Percentiles rank a stretch among this genome's conserved stretches.
Evolutionary conservation across 2,329 filamentous ascomycete genomes (phyloP).

Genomic region (Aureobasidium sp.): DNA sequence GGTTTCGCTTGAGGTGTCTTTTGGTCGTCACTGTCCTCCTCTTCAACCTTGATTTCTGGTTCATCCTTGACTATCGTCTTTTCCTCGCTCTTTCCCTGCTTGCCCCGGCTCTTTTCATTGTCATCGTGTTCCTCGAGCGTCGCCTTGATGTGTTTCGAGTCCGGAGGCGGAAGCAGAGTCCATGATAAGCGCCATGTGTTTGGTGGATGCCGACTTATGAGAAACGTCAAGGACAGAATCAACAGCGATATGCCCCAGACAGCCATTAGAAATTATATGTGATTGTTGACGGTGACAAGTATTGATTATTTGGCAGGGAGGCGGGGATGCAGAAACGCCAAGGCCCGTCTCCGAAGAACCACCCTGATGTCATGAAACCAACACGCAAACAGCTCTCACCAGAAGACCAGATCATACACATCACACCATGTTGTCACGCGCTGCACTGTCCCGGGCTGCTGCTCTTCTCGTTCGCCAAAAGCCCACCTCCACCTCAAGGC

Average conservation of each 20-base stretch:
- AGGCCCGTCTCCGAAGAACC: background rate
- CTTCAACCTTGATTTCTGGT: background rate
- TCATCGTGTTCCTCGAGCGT: background rate
- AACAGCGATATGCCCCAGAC: conserved; percentile 32
- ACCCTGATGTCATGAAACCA: conserved; percentile 8
- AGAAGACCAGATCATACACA: background rate
- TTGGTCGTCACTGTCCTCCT: conserved; percentile 12
- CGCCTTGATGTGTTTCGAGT: background rate
- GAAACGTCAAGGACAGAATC: conserved; percentile 30
- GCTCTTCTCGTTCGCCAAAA: conserved; percentile 13
- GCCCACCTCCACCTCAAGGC: conserved; percentile 10
- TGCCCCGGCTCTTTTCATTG: background rate
- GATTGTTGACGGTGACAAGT: too few relatives aligned
- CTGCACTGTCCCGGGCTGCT: conserved; percentile 15
- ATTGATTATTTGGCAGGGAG: too few relatives aligned
- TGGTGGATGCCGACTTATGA: conserved; percentile 32
- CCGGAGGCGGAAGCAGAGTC: conserved; percentile 15
- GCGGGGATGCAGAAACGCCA: background rate
- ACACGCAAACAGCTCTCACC: too few relatives aligned
- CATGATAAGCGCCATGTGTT: conserved; percentile 26
- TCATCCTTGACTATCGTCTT: background rate
- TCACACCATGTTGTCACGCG: background rate
- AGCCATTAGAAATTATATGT: conserved; percentile 26
- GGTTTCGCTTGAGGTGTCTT: conserved; percentile 24
- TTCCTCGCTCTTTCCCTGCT: background rate